Percentiles rank a stretch among this genome's conserved stretches.
phyloP scores from a whole-genome alignment of 2,329 filamentous ascomycete species.

The Diaporthe vaccinii region DNA sequence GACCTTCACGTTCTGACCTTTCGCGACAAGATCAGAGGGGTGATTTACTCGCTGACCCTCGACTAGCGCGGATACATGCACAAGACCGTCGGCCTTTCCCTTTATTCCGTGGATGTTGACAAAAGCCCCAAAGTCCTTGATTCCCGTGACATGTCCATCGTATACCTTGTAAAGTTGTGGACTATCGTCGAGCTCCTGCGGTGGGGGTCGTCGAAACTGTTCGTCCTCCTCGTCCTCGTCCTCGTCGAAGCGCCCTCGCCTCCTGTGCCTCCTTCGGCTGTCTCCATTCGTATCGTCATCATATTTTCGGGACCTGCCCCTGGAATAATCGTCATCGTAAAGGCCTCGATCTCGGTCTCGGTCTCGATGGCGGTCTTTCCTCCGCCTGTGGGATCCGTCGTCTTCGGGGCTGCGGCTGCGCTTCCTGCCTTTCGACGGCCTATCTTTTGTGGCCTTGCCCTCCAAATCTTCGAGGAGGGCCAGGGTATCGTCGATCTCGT shows the following conservation, averaged over 20 bases:
- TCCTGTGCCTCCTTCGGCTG: constrained; percentile 55
- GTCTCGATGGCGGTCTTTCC: constrained; percentile 57
- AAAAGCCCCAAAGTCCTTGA: constrained; percentile 97
- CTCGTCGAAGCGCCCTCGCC: constrained; percentile 57
- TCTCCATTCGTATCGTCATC: constrained; percentile 70
- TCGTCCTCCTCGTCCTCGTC: constrained; percentile 66
- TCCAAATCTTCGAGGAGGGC: constrained; percentile 91
- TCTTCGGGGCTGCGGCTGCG: constrained; percentile 56
- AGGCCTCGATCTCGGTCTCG: constrained; percentile 51
- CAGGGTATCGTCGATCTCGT: constrained; percentile 92
- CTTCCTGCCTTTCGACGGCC: constrained; percentile 51
- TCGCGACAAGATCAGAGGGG: constrained; percentile 86
- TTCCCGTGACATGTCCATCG: constrained; percentile 87
- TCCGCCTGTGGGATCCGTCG: constrained; percentile 62
- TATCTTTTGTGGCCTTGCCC: constrained; percentile 65
- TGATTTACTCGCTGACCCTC: constrained; percentile 90
- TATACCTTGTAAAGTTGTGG: constrained; percentile 91
- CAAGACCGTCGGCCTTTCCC: constrained; percentile 91
- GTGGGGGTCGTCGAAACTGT: constrained; percentile 74
- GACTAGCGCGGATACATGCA: constrained; percentile 91
- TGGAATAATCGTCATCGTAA: constrained; percentile 56
- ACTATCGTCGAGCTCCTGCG: constrained; percentile 82
- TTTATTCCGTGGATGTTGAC: constrained; percentile 90
- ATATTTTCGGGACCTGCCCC: constrained; percentile 62
- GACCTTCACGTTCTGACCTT: constrained; percentile 88